Evolutionary conservation across 768 basidiomycete genomes (phyloP), one percentile per base, ranked within the genome.

Genomic region (Kondoa malvinella): DNA sequence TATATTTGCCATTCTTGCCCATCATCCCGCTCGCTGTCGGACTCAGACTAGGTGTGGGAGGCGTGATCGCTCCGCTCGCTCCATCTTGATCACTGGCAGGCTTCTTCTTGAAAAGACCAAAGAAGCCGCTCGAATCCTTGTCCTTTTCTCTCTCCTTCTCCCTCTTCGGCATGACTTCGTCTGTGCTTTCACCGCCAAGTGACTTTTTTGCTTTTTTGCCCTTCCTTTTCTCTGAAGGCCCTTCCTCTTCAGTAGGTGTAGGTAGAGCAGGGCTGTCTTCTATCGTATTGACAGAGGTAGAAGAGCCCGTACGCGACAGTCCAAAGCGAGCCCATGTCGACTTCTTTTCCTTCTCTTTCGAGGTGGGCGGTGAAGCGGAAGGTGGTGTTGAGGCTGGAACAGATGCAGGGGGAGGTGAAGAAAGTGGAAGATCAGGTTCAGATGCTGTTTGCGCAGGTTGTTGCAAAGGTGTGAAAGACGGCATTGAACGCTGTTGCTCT

Each of bases 341-440:
- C 72, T 82, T 87, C 77, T 85, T 87, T 73, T 86, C 87, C 78
- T 86, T 68, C 67, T 83, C 81, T 63, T 79, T 80, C 25, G 80
- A 78, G 32, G 75, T 75, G 3, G 66, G 65, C 1, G 70, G 40
- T 34, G 69, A 25, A 2, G n/a, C n/a, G n/a, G n/a, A n/a, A n/a
- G n/a, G n/a, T n/a, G n/a, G n/a, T n/a, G n/a, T n/a, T n/a, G n/a
- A n/a, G n/a, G n/a, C n/a, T n/a, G n/a, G n/a, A n/a, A n/a, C n/a
- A n/a, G n/a, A n/a, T n/a, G n/a, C n/a, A n/a, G n/a, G n/a, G n/a
- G n/a, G n/a, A n/a, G n/a, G n/a, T n/a, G n/a, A n/a, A n/a, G n/a
- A n/a, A n/a, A n/a, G n/a, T n/a, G n/a, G n/a, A n/a, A n/a, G n/a
- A n/a, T n/a, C n/a, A n/a, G n/a, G n/a, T n/a, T n/a, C n/a, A n/a